Percentiles rank a stretch among this genome's conserved stretches.
These are phyloP conservation scores for Sarocladiaceae sp. DNA, from an alignment of 2,329 filamentous ascomycete genomes.

Conservation along the genomic window DNA sequence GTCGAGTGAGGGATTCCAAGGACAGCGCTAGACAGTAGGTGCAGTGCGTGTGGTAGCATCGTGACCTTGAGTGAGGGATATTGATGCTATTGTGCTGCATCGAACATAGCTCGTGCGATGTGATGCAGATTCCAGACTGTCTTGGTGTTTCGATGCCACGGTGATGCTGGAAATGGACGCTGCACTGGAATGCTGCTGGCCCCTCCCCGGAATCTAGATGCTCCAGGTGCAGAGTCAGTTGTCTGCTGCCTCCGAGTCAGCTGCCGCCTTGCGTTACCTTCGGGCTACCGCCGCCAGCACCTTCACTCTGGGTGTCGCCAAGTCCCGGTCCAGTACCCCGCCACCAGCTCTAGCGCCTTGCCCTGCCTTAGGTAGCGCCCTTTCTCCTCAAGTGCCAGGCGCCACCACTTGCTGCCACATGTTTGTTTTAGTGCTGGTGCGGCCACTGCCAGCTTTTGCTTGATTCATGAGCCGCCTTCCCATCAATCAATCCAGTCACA, in stretches of 20 bases:
- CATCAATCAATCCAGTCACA: background rate
- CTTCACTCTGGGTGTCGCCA: background rate
- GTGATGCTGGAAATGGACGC: too few species aligned
- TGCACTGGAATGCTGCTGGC: background rate
- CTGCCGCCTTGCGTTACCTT: background rate
- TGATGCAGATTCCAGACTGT: too few species aligned
- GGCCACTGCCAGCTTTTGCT: background rate
- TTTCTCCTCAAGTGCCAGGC: background rate
- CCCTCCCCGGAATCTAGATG: conserved; percentile 10
- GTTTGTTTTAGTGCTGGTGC: background rate
- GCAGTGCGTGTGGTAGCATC: background rate
- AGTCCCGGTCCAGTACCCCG: background rate
- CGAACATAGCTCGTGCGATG: background rate
- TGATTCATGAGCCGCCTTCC: conserved; percentile 5
- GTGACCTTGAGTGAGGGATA: background rate
- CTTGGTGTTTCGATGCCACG: too few species aligned
- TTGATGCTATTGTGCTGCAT: background rate
- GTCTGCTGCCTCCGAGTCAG: background rate
- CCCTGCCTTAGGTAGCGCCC: background rate
- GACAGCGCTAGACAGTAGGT: background rate
- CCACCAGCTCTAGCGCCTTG: conserved; percentile 2
- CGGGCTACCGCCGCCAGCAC: background rate
- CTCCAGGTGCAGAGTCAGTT: background rate
- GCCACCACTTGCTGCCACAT: conserved; percentile 5
- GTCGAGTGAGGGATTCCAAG: background rate